Base-by-base conservation (phyloP, 208 protist genomes). In the Blastocrithidia nonstop region DNA sequence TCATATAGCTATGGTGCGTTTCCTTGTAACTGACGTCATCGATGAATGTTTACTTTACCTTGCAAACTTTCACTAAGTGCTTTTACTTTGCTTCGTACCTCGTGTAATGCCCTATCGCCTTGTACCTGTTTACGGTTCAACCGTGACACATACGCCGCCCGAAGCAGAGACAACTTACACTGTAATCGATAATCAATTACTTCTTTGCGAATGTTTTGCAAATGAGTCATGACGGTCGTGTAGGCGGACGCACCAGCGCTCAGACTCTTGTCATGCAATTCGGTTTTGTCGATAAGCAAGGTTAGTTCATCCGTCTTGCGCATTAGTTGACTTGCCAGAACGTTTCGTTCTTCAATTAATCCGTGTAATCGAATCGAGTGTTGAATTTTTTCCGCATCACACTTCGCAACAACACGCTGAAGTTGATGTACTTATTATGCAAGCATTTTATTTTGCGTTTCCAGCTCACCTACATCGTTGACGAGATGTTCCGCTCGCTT, bases 41-140 rank as follows among this genome's bases (percentile, higher is more conserved):
- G 64, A 67, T 99, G 97, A 16, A 98, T 82, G 64, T 99, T 98
- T 55, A 97, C 94, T 13, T 95, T 96, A 26, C 91, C 96, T 63
- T 96, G 66, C 1, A 99, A 68, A 66, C 99, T 97, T 47, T 98
- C 94, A 0, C 71, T 73, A 15, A 99, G 67, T 6, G 95, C 96
- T 17, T 92, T 88, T 16, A 84, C 82, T 9, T 92, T 90, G 8
- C 67, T 82, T 9, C 76, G 66, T 54, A 97, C 88, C 29, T 79
- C 62, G 32, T 96, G 61, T 19, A 99, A 70, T 45, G 94, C 72
- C 25, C 78, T 70, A 54, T 97, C 69, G n/a, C 96, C 59, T 28
- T 57, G 54, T n/a, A 66, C 51, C 20, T 96, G 72, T 45, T 97
- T 88, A 21, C 69, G 71, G 37, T 74, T 71, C n/a, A 98, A 66